Evolutionary conservation across 306 rosid genomes (phyloP).

Genomic region (Clitoria ternatea): DNA sequence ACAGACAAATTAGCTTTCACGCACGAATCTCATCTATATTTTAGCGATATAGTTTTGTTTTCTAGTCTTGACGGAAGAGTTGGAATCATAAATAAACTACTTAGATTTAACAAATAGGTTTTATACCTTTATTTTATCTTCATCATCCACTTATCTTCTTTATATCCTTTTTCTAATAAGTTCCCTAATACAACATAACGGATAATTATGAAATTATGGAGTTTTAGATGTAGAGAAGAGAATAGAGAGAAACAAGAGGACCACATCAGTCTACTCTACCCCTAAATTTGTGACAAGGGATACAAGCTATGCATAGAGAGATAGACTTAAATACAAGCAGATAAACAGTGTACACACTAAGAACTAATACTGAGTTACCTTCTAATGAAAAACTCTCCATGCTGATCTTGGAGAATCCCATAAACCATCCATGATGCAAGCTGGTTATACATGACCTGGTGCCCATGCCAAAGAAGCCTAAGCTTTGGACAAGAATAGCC

Average conservation of each 20-base stretch:
- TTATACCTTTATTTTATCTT: background rate
- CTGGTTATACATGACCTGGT: constrained; percentile 95
- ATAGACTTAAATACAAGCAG: background rate
- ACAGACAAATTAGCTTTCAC: constrained; percentile 6
- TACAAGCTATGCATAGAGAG: background rate
- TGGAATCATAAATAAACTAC: background rate
- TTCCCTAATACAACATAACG: background rate
- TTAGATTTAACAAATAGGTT: background rate
- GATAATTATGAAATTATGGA: background rate
- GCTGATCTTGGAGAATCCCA: constrained; percentile 90
- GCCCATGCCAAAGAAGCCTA: constrained; percentile 99
- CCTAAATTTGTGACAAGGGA: constrained; percentile 1
- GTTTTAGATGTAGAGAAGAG: background rate
- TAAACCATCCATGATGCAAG: constrained; percentile 96
- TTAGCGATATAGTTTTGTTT: background rate
- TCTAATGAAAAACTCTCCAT: constrained; percentile 83
- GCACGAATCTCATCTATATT: background rate
- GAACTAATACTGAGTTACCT: constrained; percentile 45
- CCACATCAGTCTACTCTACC: background rate
- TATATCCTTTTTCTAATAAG: background rate
- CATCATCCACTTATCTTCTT: background rate
- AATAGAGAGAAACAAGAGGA: background rate
- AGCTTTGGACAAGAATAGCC: constrained; percentile 44
- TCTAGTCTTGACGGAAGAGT: background rate
- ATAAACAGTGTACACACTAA: constrained; percentile 2